A percentile compares a stretch with the other conserved stretches of the same genome.
Conservation (phyloP, 305 asterid genomes). For the Salvia sclarea region DNA sequence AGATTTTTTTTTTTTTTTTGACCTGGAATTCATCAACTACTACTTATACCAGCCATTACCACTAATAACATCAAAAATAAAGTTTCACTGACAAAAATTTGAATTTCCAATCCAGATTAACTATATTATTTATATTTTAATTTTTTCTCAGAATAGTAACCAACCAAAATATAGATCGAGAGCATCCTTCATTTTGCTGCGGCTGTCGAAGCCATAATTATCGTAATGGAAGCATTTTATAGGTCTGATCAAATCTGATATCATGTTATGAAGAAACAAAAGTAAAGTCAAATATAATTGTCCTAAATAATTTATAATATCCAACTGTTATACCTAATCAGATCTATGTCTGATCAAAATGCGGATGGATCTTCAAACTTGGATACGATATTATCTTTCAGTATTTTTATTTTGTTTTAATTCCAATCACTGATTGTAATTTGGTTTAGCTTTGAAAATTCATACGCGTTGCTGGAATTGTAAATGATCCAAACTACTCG, state of each 20-base stretch:
- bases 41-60: neutral
- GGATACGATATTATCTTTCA: constrained; percentile 6
- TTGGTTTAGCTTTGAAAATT: too few relatives aligned
- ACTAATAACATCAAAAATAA: neutral
- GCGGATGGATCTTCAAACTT: neutral
- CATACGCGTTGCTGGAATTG: too few relatives aligned
- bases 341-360: constrained; percentile 29
- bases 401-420: too few relatives aligned
- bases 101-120: constrained; percentile 25
- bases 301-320: neutral
- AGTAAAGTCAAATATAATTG: constrained; percentile 1
- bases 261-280: neutral
- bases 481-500: too few relatives aligned
- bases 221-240: neutral
- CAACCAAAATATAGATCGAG: constrained; percentile 38
- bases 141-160: neutral
- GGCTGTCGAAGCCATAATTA: neutral
- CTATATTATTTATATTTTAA: neutral
- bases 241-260: constrained; percentile 19
- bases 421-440: too few relatives aligned
- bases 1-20: constrained; percentile 15
- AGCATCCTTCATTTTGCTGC: neutral
- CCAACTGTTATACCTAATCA: constrained; percentile 14
- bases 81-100: constrained; percentile 18
- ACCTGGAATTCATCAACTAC: neutral